Evolutionary conservation across 139 green algal genomes (phyloP).

Genomic region (Penium margaritaceum): DNA sequence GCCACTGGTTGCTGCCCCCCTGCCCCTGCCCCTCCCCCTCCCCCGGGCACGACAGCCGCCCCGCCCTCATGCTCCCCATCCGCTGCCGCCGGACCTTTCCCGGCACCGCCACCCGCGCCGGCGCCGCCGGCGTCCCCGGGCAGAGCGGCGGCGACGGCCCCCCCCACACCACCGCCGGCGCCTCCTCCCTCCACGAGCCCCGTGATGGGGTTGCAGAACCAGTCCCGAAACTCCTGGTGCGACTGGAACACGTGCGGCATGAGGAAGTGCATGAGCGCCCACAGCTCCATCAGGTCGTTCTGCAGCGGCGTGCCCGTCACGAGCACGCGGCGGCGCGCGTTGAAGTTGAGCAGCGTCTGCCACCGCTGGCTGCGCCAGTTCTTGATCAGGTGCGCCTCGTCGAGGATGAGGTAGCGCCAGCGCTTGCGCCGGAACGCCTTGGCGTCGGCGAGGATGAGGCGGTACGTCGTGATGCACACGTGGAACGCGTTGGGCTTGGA

Average conservation of each 20-base stretch:
- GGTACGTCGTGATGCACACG: conserved; percentile 98
- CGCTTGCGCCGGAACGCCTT: conserved; percentile 93
- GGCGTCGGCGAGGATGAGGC: conserved; percentile 82
- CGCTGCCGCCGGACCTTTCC: neutral
- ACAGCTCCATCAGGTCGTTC: conserved; percentile 98
- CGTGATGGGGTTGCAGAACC: conserved; percentile 80
- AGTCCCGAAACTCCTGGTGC: conserved; percentile 83
- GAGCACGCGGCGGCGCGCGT: conserved; percentile 83
- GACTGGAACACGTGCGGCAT: conserved; percentile 76
- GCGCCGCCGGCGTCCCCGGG: neutral
- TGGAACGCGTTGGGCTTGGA: conserved; percentile 95
- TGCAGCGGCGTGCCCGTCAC: conserved; percentile 90
- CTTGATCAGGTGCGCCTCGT: conserved; percentile 99
- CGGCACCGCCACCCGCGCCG: neutral
- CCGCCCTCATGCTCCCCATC: too few relatives aligned
- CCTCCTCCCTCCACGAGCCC: conserved; percentile 34
- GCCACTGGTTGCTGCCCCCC: neutral
- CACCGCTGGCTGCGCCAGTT: conserved; percentile 96
- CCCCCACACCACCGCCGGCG: neutral
- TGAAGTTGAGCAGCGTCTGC: conserved; percentile 96
- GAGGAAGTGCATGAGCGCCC: conserved; percentile 95
- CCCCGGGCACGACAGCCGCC: neutral
- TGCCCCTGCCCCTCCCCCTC: neutral
- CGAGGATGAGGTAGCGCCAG: conserved; percentile 96
- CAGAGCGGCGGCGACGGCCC: neutral